Conservation (phyloP, 2,329 filamentous ascomycete species). For the Aspergillus udagawae region DNA sequence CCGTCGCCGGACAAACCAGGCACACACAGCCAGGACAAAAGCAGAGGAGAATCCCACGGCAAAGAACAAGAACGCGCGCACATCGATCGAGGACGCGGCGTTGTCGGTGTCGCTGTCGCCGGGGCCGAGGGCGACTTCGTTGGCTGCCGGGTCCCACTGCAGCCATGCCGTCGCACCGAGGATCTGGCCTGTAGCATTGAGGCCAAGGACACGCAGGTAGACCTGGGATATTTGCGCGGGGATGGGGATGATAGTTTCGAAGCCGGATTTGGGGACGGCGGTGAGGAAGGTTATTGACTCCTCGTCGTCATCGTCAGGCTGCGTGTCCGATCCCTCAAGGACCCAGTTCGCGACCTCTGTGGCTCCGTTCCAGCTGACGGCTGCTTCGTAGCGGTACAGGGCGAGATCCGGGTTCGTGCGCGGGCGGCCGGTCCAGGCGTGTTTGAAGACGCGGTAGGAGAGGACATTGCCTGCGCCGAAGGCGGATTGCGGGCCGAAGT, state of each 20-base stretch:
- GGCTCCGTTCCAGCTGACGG: slow-evolving; percentile 36
- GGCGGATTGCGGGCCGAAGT: slow-evolving; percentile 35
- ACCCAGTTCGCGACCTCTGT: slow-evolving; percentile 32
- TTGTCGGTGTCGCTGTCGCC: background rate
- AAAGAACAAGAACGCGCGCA: slow-evolving; percentile 2
- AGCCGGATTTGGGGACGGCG: slow-evolving; percentile 21
- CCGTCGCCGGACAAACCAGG: background rate
- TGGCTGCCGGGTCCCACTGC: slow-evolving; percentile 17
- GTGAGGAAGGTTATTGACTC: slow-evolving; percentile 16
- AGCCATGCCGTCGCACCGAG: slow-evolving; percentile 16
- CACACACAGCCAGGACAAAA: background rate
- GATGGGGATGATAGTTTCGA: slow-evolving; percentile 27
- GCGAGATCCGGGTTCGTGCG: slow-evolving; percentile 31
- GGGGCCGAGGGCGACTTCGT: slow-evolving; percentile 9
- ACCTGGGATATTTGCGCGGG: slow-evolving; percentile 6
- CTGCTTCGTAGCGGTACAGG: slow-evolving; percentile 14
- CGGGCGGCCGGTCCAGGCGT: slow-evolving; percentile 50
- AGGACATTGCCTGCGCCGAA: slow-evolving; percentile 32
- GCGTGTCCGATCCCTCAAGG: slow-evolving; percentile 16
- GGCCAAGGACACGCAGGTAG: slow-evolving; percentile 19
- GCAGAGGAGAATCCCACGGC: slow-evolving; percentile 3
- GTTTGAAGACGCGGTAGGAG: slow-evolving; percentile 55
- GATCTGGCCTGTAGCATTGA: slow-evolving; percentile 17
- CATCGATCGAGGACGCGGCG: background rate
- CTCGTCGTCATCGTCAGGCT: background rate